Conservation (phyloP, 192 early-diverging fungal genomes). For the Phycomyces nitens region DNA sequence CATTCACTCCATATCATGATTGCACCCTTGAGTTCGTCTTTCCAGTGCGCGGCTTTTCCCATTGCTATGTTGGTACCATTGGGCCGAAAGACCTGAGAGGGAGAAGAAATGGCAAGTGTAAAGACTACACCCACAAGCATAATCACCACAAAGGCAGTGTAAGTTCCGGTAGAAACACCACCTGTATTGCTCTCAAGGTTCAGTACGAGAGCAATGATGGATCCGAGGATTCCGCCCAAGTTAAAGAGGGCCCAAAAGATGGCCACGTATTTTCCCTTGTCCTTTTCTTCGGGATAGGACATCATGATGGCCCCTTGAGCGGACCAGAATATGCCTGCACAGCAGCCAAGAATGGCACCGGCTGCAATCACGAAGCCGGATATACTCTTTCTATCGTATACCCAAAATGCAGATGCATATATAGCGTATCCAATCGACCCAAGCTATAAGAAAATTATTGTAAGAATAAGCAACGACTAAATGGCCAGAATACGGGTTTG, state of each 20-base stretch:
- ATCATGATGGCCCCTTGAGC: slow-evolving; percentile 81
- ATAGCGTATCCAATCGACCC: slow-evolving; percentile 61
- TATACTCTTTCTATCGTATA: slow-evolving; percentile 48
- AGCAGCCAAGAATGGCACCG: slow-evolving; percentile 75
- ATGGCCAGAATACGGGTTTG: too few relatives aligned
- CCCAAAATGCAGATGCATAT: slow-evolving; percentile 62
- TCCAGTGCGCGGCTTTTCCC: slow-evolving; percentile 59
- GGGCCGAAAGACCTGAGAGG: slow-evolving; percentile 52
- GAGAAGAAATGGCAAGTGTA: slow-evolving; percentile 50
- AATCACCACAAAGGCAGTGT: slow-evolving; percentile 63
- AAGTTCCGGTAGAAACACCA: slow-evolving; percentile 63
- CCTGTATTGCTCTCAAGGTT: slow-evolving; percentile 56
- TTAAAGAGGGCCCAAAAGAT: slow-evolving; percentile 90
- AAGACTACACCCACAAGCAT: slow-evolving; percentile 57
- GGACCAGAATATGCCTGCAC: slow-evolving; percentile 69
- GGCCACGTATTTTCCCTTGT: slow-evolving; percentile 76
- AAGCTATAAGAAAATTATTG: slow-evolving; percentile 47
- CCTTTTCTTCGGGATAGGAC: slow-evolving; percentile 74
- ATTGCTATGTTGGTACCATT: slow-evolving; percentile 64
- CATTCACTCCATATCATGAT: slow-evolving; percentile 54
- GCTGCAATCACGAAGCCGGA: slow-evolving; percentile 62
- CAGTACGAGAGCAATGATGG: slow-evolving; percentile 66
- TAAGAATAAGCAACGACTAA: slow-evolving; percentile 31
- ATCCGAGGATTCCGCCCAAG: slow-evolving; percentile 76
- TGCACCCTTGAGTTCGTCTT: slow-evolving; percentile 44